Conservation (phyloP, 176 grass and related monocot genomes). For the Eleusine indica region DNA sequence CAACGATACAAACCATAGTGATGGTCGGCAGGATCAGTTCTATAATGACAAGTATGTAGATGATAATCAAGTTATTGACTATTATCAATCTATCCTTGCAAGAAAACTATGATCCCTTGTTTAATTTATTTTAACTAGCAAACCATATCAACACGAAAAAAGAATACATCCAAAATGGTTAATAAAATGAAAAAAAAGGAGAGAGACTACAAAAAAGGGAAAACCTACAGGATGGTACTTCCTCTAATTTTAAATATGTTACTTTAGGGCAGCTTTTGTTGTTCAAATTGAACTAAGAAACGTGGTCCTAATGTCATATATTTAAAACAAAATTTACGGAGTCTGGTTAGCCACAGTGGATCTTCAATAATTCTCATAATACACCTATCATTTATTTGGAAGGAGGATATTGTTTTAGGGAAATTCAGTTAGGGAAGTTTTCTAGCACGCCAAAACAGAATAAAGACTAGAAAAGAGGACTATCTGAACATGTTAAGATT, state of each 20-base stretch:
- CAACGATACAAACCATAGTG: not conserved
- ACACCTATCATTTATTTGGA: not conserved
- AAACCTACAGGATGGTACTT: not conserved
- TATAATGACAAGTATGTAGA: not conserved
- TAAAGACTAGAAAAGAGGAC: not conserved
- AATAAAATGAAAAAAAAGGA: not conserved
- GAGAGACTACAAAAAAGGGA: not conserved
- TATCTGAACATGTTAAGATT: not conserved
- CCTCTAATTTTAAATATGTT: not conserved
- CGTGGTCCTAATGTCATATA: not conserved
- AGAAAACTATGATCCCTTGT: too few relatives aligned
- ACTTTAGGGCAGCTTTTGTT: not conserved
- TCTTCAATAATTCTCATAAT: not conserved
- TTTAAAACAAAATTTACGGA: not conserved
- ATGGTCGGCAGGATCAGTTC: not conserved
- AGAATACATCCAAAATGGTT: not conserved
- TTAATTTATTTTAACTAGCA: too few relatives aligned
- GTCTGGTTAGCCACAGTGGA: not conserved
- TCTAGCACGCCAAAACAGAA: not conserved
- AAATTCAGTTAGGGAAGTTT: not conserved
- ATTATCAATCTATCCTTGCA: not conserved
- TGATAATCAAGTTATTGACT: not conserved
- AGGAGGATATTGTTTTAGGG: too few relatives aligned
- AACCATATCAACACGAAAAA: not conserved
- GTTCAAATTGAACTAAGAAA: not conserved